Conservation (phyloP, 140 eudicot genomes). For the Erigeron philadelphicus region DNA sequence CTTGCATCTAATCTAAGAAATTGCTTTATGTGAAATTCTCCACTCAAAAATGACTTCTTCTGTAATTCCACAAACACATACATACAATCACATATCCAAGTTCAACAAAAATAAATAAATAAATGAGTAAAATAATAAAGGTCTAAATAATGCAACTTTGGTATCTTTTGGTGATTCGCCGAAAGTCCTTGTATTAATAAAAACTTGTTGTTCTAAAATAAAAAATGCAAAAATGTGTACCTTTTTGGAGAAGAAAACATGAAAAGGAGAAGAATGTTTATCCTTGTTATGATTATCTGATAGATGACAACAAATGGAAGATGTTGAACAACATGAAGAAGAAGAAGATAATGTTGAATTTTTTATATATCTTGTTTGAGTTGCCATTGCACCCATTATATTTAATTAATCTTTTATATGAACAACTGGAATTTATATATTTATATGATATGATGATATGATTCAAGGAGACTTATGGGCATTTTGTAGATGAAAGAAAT, state of each 20-base stretch:
- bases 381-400: constrained; percentile 34
- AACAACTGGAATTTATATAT: not conserved
- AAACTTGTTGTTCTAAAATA: not conserved
- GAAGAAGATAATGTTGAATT: constrained; percentile 25
- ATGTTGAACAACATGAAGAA: constrained; percentile 21
- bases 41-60: constrained; percentile 26
- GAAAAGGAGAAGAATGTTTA: constrained; percentile 31
- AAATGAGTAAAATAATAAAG: too few species aligned
- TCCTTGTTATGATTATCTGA: constrained; percentile 1
- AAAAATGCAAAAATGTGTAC: constrained; percentile 16
- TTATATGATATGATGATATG: too few species aligned
- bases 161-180: too few species aligned
- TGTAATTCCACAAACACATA: constrained; percentile 21
- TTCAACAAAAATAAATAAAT: not conserved
- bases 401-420: not conserved
- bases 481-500: too few species aligned
- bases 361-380: constrained; percentile 29
- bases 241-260: constrained; percentile 21
- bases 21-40: constrained; percentile 24
- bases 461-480: too few species aligned
- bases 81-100: constrained; percentile 2
- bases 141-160: too few species aligned
- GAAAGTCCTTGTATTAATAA: too few species aligned
- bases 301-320: constrained; percentile 21
- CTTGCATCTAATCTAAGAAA: constrained; percentile 27